A percentile compares a stretch with the other conserved stretches of the same genome.
phyloP scores from a whole-genome alignment of 352 stramenopile species.

The Pythium graminicola region DNA sequence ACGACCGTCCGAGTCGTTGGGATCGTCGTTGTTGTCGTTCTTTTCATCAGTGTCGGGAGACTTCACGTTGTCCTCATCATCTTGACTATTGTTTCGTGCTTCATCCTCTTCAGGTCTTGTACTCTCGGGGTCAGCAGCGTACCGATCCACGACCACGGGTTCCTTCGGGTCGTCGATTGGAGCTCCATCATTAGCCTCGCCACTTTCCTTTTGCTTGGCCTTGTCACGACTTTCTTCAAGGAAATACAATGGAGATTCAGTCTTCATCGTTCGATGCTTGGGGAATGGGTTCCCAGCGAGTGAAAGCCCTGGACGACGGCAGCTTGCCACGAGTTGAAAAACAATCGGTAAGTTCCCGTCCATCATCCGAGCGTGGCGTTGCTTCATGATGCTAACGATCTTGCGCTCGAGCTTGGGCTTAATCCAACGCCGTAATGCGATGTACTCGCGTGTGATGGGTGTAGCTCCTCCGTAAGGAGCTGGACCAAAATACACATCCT shows the following conservation, averaged over 20 bases:
- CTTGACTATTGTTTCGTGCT: too few species aligned
- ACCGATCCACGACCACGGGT: neutral
- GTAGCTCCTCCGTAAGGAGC: conserved; percentile 2
- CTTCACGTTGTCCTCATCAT: neutral
- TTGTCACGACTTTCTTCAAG: conserved; percentile 26
- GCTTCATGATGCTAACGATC: conserved; percentile 37
- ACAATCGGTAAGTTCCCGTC: conserved; percentile 33
- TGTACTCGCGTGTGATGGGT: conserved; percentile 36
- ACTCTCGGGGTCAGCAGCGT: neutral
- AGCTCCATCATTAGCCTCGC: neutral
- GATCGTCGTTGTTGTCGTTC: conserved; percentile 12
- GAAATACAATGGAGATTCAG: conserved; percentile 35
- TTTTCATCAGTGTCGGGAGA: conserved; percentile 1
- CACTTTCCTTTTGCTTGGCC: neutral
- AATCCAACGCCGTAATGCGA: conserved; percentile 43
- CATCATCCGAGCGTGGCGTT: conserved; percentile 40
- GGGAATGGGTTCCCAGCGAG: conserved; percentile 38
- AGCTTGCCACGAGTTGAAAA: conserved; percentile 12
- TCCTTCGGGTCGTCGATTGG: neutral
- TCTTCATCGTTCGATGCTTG: conserved; percentile 19
- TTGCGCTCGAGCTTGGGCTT: conserved; percentile 35
- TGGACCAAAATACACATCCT: too few species aligned
- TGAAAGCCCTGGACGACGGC: conserved; percentile 19
- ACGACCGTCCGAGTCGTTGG: neutral
- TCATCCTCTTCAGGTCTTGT: conserved; percentile 5